Evolutionary conservation across 495 filamentous ascomycete genomes (phyloP), one percentile per base, ranked within the genome.

Genomic region (Aeminium ludgeri): DNA sequence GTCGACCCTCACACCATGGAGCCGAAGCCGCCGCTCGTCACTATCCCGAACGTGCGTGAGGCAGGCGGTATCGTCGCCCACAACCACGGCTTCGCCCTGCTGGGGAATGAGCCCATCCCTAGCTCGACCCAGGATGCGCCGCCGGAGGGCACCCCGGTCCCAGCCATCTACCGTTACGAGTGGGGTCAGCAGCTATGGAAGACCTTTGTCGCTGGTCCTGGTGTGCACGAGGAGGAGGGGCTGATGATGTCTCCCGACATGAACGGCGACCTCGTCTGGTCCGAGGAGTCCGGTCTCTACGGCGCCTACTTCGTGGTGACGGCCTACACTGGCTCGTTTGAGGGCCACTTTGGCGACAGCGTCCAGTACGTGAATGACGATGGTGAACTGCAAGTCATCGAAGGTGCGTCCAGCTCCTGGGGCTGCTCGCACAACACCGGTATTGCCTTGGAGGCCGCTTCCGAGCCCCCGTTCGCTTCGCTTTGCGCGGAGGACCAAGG

Each of bases 371-470:
- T 72, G 20, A 51, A 58, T 19, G 56, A 60, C 2, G 44, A 52
- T 18, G 68, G 69, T 27, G 54, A 48, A 0, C 46, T 73, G 12
- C 39, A 60, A 32, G 56, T 48, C 8, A 68, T 70, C 31, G 18
- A 44, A 6, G 65, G 63, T 2, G 65, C 68, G 3, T 57, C 60
- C 6, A 67, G 65, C 50, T 46, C 59, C 16, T 72, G 66, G 63
- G 67, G 68, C n/a, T 73, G 68, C 53, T 67, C 62, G 41, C 67
- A 73, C 56, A 73, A 73, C 50, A 72, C 69, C 1, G 69, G 69
- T 30, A 73, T 73, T 38, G 68, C 67, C 1, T 64, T 72, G 38
- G 69, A 71, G 43, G 65, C 61, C 23, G 66, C 68, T 8, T 63
- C 66, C 32, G 58, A 55, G 1, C 50, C 65, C 13, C 69, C 67